A percentile compares a stretch with the other conserved stretches of the same genome.
These are phyloP conservation scores for Cnidoscolus chayamansa DNA, from an alignment of 441 rosid genomes.

Conservation along the genomic window DNA sequence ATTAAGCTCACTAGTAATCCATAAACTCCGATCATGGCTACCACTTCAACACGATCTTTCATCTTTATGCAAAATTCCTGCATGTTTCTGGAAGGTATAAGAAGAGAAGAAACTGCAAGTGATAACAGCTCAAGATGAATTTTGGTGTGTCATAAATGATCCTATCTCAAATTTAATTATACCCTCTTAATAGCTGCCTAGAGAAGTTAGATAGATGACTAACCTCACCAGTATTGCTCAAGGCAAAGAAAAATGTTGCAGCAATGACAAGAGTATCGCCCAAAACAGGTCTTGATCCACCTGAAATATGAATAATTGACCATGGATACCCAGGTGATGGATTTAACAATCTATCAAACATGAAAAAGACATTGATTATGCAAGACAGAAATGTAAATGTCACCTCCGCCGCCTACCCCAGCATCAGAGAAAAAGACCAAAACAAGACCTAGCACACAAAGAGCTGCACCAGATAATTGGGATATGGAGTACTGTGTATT, in stretches of 20 bases:
- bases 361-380: no score
- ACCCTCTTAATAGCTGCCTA: no score
- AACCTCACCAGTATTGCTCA: constrained; percentile 69
- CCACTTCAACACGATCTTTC: constrained; percentile 49
- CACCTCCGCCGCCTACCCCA: constrained; percentile 60
- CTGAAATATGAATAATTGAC: constrained; percentile 21
- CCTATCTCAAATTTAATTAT: no score
- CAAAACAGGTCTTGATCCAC: constrained; percentile 55
- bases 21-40: constrained; percentile 49
- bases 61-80: constrained; percentile 64
- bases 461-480: constrained; percentile 52
- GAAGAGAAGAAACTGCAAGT: no score
- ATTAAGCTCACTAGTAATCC: constrained; percentile 45
- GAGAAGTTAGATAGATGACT: constrained; percentile 16
- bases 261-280: constrained; percentile 52
- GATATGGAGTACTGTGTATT: constrained; percentile 54
- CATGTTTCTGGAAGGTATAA: constrained; percentile 10
- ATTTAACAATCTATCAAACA: no score
- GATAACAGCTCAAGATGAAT: no score
- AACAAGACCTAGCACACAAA: constrained; percentile 55
- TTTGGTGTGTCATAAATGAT: no score
- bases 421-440: constrained; percentile 57
- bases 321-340: background rate
- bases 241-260: constrained; percentile 52
- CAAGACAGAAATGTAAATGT: background rate